Base-by-base conservation (phyloP, 371 early-diverging fungal genomes). In the Mortierella sp. region DNA sequence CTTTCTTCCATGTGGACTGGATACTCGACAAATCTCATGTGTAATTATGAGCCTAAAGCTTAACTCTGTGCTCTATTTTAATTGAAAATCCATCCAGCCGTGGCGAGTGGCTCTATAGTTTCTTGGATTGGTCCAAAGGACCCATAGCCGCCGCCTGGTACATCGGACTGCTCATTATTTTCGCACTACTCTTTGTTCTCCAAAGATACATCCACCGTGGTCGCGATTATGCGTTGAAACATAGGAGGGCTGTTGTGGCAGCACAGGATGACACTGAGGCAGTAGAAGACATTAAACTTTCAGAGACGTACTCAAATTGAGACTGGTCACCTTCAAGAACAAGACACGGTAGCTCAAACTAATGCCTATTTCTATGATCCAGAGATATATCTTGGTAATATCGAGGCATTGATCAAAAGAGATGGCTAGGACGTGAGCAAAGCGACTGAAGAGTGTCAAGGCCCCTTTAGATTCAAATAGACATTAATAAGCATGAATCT, bases 61-160 rank as follows among this genome's bases (percentile, higher is more conserved):
- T 43, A 43, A 43, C 10, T 11, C 43, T 14, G 20, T 35, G 62
- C 20, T 51, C 24, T 52, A 6, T 58, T 43, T 60, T 60, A 52
- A 52, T 12, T 20, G 5, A 16, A 20, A 51, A 51, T 20, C n/a
- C n/a, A n/a, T 14, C 35, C 39, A 80, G 81, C 47, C 83, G 83
- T 11, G 67, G 67, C 0, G 73, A 76, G 37, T 81, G 76, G 76
- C 61, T 81, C 20, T 81, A 81, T 24, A 65, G 76, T n/a, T 81
- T 81, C 72, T 49, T 81, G 62, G 76, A 81, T 32, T 81, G 83
- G 83, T 72, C 72, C 52, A 69, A 65, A 22, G 75, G 72, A 8
- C 55, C 70, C 18, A 26, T 81, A 1, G 76, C 83, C 1, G 76
- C 83, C 5, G 83, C 49, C 22, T 81, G 76, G 76, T 81, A 81